Evolutionary conservation across 306 rosid species (phyloP).

Genomic region (Geum urbanum): DNA sequence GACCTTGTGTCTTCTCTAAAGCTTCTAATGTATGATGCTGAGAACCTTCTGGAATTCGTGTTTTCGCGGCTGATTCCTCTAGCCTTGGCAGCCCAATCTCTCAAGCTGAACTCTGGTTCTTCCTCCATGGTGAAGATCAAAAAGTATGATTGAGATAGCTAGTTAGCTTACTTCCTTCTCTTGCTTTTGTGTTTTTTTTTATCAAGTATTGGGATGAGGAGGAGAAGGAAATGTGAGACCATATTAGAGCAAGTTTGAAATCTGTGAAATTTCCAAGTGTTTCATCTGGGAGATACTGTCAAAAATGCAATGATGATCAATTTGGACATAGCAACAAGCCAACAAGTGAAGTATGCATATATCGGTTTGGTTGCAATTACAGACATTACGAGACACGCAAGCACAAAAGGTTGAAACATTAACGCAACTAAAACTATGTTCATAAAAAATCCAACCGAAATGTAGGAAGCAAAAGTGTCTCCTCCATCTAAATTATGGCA

Average conservation of each 20-base stretch:
- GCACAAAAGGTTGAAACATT: neutral
- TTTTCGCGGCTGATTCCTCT: conserved; percentile 46
- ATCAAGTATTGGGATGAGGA: neutral
- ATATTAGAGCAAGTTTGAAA: conserved; percentile 3
- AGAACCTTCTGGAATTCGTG: conserved; percentile 62
- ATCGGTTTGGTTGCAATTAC: neutral
- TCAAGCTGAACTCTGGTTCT: conserved; percentile 63
- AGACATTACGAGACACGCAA: neutral
- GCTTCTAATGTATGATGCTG: conserved; percentile 83
- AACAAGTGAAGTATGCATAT: neutral
- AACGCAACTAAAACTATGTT: no score
- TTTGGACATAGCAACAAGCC: neutral
- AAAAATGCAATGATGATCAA: neutral
- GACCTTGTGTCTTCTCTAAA: conserved; percentile 77
- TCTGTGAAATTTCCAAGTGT: neutral
- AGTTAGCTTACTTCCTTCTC: neutral
- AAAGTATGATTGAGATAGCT: conserved; percentile 9
- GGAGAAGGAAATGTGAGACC: neutral
- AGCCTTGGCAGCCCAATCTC: conserved; percentile 62
- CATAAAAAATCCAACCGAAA: no score
- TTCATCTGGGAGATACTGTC: neutral
- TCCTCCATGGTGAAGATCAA: conserved; percentile 48
- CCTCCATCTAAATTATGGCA: no score
- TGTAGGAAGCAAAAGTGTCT: no score
- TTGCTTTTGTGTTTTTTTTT: neutral